Evolutionary conservation across 2,329 filamentous ascomycete species (phyloP).

Genomic region (Fusarium graminum): DNA sequence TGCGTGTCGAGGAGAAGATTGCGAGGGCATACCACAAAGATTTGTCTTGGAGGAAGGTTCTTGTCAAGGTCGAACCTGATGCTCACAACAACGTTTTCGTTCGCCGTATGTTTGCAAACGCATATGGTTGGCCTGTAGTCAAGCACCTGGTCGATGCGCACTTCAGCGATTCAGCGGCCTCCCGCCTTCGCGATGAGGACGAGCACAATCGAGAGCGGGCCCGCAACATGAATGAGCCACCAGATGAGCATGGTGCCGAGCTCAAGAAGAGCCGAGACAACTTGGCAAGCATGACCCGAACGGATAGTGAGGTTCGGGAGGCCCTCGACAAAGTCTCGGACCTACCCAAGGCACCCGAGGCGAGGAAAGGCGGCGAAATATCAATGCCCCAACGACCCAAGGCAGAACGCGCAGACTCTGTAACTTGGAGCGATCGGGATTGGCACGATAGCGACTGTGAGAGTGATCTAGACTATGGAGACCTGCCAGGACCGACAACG

Average conservation of each 20-base stretch:
- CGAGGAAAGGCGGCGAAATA: conserved; percentile 41
- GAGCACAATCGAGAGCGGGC: conserved; percentile 78
- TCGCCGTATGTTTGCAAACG: conserved; percentile 95
- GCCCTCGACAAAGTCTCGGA: conserved; percentile 62
- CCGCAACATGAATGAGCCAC: conserved; percentile 67
- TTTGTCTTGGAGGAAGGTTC: conserved; percentile 94
- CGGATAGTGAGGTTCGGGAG: conserved; percentile 51
- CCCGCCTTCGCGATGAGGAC: conserved; percentile 74
- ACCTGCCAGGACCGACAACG: conserved; percentile 34
- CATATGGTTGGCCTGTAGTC: conserved; percentile 96
- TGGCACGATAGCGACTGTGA: conserved; percentile 47
- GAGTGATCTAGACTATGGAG: conserved; percentile 48
- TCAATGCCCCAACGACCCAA: conserved; percentile 32
- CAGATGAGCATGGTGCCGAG: conserved; percentile 75
- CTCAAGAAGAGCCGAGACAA: conserved; percentile 58
- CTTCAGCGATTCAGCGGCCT: conserved; percentile 78
- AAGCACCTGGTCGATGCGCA: conserved; percentile 96
- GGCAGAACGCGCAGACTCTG: conserved; percentile 62
- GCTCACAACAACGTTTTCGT: conserved; percentile 99
- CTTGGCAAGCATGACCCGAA: conserved; percentile 34
- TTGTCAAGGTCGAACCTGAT: conserved; percentile 94
- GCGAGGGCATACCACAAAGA: conserved; percentile 93
- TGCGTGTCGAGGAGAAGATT: conserved; percentile 98
- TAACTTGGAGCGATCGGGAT: conserved; percentile 70
- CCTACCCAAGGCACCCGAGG: conserved; percentile 53